Percentiles rank a stretch among this genome's conserved stretches.
Conservation (phyloP, 345 rosid species). For the Hibiscus mutabilis region DNA sequence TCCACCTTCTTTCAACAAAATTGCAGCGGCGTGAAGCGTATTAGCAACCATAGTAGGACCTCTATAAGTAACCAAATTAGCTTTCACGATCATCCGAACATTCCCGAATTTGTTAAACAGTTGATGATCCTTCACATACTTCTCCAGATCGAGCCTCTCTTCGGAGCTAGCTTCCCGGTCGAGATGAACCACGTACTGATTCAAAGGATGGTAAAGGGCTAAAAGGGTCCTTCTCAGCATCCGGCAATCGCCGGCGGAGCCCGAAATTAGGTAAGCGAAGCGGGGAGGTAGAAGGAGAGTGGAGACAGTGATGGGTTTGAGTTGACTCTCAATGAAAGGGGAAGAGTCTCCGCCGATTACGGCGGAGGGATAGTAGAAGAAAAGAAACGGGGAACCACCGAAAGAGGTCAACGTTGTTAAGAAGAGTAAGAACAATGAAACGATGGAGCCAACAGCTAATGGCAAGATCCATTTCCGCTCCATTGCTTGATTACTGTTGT, state of each 20-base stretch:
- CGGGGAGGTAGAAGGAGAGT: neutral
- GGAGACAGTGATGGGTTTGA: conserved; percentile 5
- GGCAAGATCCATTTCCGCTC: neutral
- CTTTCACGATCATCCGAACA: conserved; percentile 77
- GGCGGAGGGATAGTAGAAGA: neutral
- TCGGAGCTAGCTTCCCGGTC: conserved; percentile 41
- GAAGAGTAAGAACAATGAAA: neutral
- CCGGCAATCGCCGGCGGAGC: conserved; percentile 1
- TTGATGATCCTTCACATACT: conserved; percentile 39
- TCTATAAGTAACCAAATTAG: conserved; percentile 70
- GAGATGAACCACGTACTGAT: conserved; percentile 1
- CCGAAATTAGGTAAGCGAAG: conserved; percentile 2
- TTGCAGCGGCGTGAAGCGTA: conserved; percentile 64
- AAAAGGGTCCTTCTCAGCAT: neutral
- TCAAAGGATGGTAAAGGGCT: neutral
- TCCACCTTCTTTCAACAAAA: conserved; percentile 58
- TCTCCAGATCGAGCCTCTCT: conserved; percentile 75
- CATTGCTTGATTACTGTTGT: neutral
- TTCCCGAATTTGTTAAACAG: conserved; percentile 47
- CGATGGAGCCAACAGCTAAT: neutral
- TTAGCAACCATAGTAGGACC: conserved; percentile 82
- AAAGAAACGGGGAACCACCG: neutral
- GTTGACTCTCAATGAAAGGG: neutral
- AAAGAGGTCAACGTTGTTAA: neutral
- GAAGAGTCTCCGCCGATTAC: neutral